Base-by-base conservation (phyloP, 1,284 basidiomycete species). In the Ustilago curta region DNA sequence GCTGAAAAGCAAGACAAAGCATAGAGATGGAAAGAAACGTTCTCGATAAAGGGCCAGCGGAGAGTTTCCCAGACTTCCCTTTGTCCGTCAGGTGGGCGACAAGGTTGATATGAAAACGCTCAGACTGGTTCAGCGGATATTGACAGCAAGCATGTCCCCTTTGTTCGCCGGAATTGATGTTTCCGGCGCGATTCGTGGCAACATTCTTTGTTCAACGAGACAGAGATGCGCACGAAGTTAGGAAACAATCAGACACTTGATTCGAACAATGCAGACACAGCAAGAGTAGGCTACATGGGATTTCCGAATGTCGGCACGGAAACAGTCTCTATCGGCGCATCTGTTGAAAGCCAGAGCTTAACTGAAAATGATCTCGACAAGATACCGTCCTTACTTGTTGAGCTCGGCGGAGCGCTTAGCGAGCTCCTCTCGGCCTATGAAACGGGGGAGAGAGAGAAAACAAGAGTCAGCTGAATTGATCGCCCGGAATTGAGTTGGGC, bases 391-490 rank as follows among this genome's bases (percentile, higher is more conserved):
- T 55, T 49, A 68, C 68, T 78, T 74, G 72, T 78, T 78, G 66
- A 78, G 76, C 55, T 78, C 76, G 25, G 76, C 76, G 29, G 76
- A 74, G n/a, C 76, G 76, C 62, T 75, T 70, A 32, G 76, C 76
- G 18, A 78, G 52, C 47, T 78, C 76, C 23, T 78, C 76, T 29
- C 67, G 67, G 59, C 65, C 70, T 73, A 53, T 16, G 21, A 3
- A 18, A 14, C 8, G 4, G 6, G 31, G n/a, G 27, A 42, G 29
- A 18, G 25, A 31, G 31, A 8, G 8, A 40, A 8, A 11, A 45
- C 11, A 27, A 21, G 19, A 16, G 40, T 50, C 42, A 57, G 60
- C 18, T 16, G n/a, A n/a, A 31, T 18, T 23, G 29, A 8, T 21
- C 37, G 43, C 43, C 25, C 14, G 25, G 43, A 19, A 12, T 44